phyloP scores from a whole-genome alignment of 768 basidiomycete species.

The Suillus decipiens region DNA sequence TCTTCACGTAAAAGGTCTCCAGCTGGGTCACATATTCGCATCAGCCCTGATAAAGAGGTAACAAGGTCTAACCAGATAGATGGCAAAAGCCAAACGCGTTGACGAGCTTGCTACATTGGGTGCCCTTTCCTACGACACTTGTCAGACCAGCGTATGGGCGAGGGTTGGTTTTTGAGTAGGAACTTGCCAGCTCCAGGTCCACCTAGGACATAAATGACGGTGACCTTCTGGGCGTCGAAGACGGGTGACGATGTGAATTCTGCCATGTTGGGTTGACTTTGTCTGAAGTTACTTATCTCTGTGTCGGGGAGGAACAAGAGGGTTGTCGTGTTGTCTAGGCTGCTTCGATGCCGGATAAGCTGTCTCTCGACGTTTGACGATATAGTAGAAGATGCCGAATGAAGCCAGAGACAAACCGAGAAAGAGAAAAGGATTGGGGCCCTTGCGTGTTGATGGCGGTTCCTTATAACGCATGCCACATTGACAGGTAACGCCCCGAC shows the following conservation, averaged over 20 bases:
- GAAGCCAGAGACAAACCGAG: slow-evolving; percentile 56
- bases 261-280: not conserved
- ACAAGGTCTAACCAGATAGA: slow-evolving; percentile 70
- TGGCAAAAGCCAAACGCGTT: slow-evolving; percentile 87
- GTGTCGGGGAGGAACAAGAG: slow-evolving; percentile 63
- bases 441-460: slow-evolving; percentile 27
- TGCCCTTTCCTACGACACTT: slow-evolving; percentile 79
- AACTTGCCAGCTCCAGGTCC: slow-evolving; percentile 90
- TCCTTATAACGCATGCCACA: slow-evolving; percentile 1
- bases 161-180: slow-evolving; percentile 4
- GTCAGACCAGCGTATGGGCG: slow-evolving; percentile 11
- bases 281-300: slow-evolving; percentile 19
- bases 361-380: slow-evolving; percentile 57
- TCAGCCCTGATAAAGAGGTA: slow-evolving; percentile 3
- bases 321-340: slow-evolving; percentile 63
- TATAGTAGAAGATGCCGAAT: slow-evolving; percentile 55
- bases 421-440: slow-evolving; percentile 66
- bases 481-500: slow-evolving; percentile 1
- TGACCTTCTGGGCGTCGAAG: slow-evolving; percentile 75
- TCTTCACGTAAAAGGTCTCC: slow-evolving; percentile 98
- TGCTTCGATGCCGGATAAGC: slow-evolving; percentile 61
- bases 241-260: slow-evolving; percentile 7
- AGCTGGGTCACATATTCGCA: slow-evolving; percentile 45
- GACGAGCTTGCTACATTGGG: slow-evolving; percentile 87
- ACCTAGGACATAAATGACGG: slow-evolving; percentile 93